Percentiles rank a stretch among this genome's conserved stretches.
phyloP scores from a whole-genome alignment of 1,284 basidiomycete genomes.

The Leccinum pachyderme region DNA sequence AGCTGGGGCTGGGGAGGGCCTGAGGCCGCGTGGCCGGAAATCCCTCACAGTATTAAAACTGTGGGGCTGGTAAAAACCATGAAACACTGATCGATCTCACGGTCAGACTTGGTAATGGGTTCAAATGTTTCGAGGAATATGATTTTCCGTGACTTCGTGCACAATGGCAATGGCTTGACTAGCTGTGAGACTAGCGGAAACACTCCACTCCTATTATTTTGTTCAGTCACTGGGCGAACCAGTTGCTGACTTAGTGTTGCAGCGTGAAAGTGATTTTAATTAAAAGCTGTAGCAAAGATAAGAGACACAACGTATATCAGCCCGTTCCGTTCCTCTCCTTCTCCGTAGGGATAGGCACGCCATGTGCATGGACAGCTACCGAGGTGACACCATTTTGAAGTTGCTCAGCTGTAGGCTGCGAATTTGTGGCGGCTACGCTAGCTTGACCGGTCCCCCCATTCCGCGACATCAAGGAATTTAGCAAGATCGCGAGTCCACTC shows the following conservation, averaged over 20 bases:
- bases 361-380: slow-evolving; percentile 1
- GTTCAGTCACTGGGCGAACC: too few species aligned
- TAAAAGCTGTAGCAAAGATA: slow-evolving; percentile 16
- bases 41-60: not conserved
- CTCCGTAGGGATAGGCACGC: slow-evolving; percentile 9
- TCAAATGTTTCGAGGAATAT: not conserved
- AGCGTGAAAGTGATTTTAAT: too few species aligned
- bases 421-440: slow-evolving; percentile 8
- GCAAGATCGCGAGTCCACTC: slow-evolving; percentile 65
- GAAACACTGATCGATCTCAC: not conserved
- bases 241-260: too few species aligned
- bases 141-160: too few species aligned
- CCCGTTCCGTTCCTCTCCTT: slow-evolving; percentile 27
- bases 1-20: too few species aligned
- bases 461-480: slow-evolving; percentile 61
- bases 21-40: not conserved
- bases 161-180: too few species aligned
- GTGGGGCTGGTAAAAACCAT: too few species aligned
- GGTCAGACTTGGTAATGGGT: not conserved
- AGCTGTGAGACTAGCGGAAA: not conserved
- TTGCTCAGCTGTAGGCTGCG: slow-evolving; percentile 13
- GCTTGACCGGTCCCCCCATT: slow-evolving; percentile 25
- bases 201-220: not conserved
- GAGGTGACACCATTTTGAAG: slow-evolving; percentile 20
- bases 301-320: slow-evolving; percentile 20